These are phyloP conservation scores for Aureobasidium mangrovei DNA, from an alignment of 2,329 filamentous ascomycete genomes.

Conservation along the genomic window DNA sequence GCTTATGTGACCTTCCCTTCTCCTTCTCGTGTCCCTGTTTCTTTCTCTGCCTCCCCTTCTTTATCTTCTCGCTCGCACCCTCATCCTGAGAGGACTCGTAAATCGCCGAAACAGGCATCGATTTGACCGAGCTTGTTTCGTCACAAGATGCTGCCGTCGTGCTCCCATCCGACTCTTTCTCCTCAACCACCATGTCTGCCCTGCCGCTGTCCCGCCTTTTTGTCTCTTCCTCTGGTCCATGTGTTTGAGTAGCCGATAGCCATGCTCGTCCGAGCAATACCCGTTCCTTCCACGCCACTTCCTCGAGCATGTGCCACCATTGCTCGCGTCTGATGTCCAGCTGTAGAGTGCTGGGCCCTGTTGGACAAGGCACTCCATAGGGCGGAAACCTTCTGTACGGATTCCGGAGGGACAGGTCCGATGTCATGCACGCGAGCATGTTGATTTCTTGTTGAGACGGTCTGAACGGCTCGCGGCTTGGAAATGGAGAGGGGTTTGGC, in stretches of 20 bases:
- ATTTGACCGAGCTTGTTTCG: too few species aligned
- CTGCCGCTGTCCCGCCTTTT: background rate
- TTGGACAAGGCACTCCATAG: background rate
- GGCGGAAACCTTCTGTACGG: background rate
- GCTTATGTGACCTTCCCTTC: background rate
- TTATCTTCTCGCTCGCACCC: background rate
- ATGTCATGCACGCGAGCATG: background rate
- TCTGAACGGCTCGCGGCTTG: background rate
- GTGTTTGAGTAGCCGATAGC: too few species aligned
- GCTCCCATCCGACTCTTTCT: background rate
- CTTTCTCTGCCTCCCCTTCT: background rate
- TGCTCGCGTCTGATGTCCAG: background rate
- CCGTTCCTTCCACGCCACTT: background rate
- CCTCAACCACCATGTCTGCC: background rate
- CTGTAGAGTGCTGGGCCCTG: background rate
- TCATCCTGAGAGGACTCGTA: background rate
- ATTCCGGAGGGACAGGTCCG: background rate
- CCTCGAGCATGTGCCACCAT: slow-evolving; percentile 4
- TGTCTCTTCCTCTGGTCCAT: background rate
- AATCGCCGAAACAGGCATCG: background rate
- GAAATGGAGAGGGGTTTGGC: background rate
- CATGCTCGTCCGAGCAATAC: background rate
- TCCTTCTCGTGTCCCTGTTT: background rate
- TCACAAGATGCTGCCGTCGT: too few species aligned
- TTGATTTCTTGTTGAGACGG: background rate